Evolutionary conservation across 75 land plant genomes (phyloP), one percentile per base, ranked within the genome.

Genomic region (Chamaecyparis obtusa): DNA sequence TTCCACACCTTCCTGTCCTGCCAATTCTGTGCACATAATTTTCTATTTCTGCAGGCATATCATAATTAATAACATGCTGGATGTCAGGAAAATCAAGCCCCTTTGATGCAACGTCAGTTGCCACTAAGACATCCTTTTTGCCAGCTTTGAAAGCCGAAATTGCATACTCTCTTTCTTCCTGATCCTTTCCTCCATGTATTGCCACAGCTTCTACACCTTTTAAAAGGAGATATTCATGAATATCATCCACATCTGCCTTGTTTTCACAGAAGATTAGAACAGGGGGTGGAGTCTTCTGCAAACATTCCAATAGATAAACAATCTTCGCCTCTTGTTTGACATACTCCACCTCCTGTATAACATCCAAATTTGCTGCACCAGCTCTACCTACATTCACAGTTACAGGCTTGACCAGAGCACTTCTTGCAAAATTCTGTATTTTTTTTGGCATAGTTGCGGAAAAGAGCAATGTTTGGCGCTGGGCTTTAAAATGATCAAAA

Each of bases 371-470:
- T 54, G 97, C 97, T 49, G 99, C 99, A 88, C 99, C 99, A 24
- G 99, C 99, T 79, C 99, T 89, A 51, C 97, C 99, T 3, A 97
- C 99, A 90, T 97, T 96, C 24, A 95, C 97, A 14, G 93, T 92
- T 2, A 97, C 96, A 43, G 99, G 98, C 90, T 96, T 97, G 57
- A 96, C 99, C 75, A 97, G 84, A 69, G 98, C 98, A 88, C 96
- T 94, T 57, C 90, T 92, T n/a, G 99, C 98, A 89, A 97, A 97
- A 84, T 95, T 95, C 74, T 97, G 99, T 37, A 97, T 95, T 85
- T 96, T 39, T 97, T 94, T 93, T 7, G 99, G 99, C 99, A 97
- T 97, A 39, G 99, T 97, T 11, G 99, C 99, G 84, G 97, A 96
- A 83, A 97, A 96, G 39, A 96, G 91, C 10, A 97, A 91, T 3